These are phyloP conservation scores for Xylaria sp. DNA, from an alignment of 2,329 filamentous ascomycete genomes.

Conservation along the genomic window DNA sequence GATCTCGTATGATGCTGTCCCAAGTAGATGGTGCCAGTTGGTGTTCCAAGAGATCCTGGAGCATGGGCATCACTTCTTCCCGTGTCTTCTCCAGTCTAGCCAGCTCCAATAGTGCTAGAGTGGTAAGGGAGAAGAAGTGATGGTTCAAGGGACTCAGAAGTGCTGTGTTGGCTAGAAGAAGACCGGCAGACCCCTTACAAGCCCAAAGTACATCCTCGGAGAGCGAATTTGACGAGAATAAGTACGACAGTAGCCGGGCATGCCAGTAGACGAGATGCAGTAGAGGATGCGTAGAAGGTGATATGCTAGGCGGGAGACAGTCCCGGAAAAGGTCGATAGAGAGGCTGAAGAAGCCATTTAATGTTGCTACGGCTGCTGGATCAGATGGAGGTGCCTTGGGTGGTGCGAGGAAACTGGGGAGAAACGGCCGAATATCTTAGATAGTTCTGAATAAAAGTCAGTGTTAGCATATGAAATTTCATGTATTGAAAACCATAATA, in stretches of 20 bases:
- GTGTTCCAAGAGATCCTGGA: constrained; percentile 63
- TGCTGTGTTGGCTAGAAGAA: constrained; percentile 61
- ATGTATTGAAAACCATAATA: constrained; percentile 31
- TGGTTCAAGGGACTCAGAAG: constrained; percentile 69
- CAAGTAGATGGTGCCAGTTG: constrained; percentile 57
- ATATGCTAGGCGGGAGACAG: constrained; percentile 63
- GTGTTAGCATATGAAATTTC: background rate
- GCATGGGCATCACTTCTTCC: constrained; percentile 61
- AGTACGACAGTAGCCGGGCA: constrained; percentile 66
- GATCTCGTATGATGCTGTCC: constrained; percentile 61
- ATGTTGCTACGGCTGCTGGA: constrained; percentile 48
- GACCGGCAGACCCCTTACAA: constrained; percentile 62
- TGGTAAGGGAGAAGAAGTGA: constrained; percentile 66
- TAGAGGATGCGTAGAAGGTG: constrained; percentile 57
- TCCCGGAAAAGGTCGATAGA: constrained; percentile 70
- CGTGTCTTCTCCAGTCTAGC: constrained; percentile 59
- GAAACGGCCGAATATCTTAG: constrained; percentile 63
- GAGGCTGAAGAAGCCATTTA: constrained; percentile 59
- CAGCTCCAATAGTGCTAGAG: constrained; percentile 67
- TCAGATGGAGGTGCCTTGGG: constrained; percentile 50
- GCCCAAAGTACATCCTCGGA: constrained; percentile 65
- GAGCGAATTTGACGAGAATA: constrained; percentile 62
- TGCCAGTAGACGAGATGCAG: constrained; percentile 75
- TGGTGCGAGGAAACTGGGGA: constrained; percentile 52
- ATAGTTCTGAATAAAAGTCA: constrained; percentile 52